Evolutionary conservation across 805 yeast species (phyloP), one percentile per base, ranked within the genome.

Genomic region (Cyberlindnera xylosilytica): DNA sequence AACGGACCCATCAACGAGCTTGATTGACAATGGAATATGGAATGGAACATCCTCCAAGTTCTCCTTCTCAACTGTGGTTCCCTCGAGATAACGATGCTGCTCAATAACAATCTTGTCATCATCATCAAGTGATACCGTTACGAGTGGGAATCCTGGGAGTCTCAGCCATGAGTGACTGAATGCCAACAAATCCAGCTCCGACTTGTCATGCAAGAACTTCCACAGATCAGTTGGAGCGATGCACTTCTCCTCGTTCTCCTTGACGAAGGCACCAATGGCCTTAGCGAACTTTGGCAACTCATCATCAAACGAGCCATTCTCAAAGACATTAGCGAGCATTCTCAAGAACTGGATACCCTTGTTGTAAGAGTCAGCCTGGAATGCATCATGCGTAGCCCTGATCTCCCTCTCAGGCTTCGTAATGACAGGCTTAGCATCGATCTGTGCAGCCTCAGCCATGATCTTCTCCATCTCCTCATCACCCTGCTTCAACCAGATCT

Each of bases 141-240:
- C 53, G 2, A 76, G 56, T 5, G 90, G 88, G 39, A 63, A 73
- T 1, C 90, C 89, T 0, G 81, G 70, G 12, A 71, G 60, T 53
- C 76, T 70, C 2, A 74, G 61, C 89, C 88, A 83, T 1, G 86
- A 73, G 47, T 76, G 72, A 47, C 74, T 64, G 39, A 81, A 76
- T 0, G 72, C 63, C 18, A 71, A 60, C n/a, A 79, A 52, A 52
- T 79, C 81, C 34, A 68, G 54, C 5, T 66, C 54, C 3, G 64
- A 53, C 2, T 47, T 42, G 34, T 66, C 48, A 53, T 64, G 59
- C 38, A 72, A 54, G 20, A 59, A 61, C 28, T 60, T 64, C 87
- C 86, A 81, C 17, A 81, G 55, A 36, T 79, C 81, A 19, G 63
- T 51, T 1, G 80, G 72, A 48, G 72, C 75, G 43, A 79, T 64